Evolutionary conservation across 306 rosid species (phyloP).

Genomic region (Acacia acuminata): DNA sequence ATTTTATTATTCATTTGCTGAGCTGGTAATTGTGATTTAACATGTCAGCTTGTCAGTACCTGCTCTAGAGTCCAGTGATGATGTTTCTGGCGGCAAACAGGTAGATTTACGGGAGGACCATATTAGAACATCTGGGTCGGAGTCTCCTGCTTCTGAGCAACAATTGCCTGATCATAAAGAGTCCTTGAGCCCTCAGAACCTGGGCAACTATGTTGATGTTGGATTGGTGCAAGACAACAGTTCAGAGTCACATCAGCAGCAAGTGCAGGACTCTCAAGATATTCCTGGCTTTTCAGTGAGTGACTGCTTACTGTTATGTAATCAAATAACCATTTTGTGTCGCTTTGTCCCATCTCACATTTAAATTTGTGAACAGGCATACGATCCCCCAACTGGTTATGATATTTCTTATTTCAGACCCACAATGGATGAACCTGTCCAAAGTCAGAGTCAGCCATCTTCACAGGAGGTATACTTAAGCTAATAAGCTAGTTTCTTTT

Average conservation of each 20-base stretch:
- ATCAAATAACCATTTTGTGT: conserved; percentile 4
- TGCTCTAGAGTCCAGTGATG: conserved; percentile 59
- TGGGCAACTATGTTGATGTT: conserved; percentile 68
- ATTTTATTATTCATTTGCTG: conserved; percentile 3
- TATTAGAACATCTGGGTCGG: conserved; percentile 52
- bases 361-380: conserved; percentile 65
- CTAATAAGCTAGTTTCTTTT: neutral
- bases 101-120: conserved; percentile 60
- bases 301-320: neutral
- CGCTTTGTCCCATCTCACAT: conserved; percentile 29
- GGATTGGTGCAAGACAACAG: conserved; percentile 69
- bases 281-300: conserved; percentile 89
- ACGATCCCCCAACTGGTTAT: conserved; percentile 80
- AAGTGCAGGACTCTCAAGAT: conserved; percentile 77
- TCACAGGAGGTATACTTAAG: conserved; percentile 69
- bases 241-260: conserved; percentile 61
- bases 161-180: conserved; percentile 69
- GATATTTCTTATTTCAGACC: conserved; percentile 90
- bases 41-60: conserved; percentile 63
- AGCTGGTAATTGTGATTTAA: conserved; percentile 19
- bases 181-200: conserved; percentile 60
- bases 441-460: conserved; percentile 64
- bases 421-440: conserved; percentile 65
- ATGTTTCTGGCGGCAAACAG: conserved; percentile 60
- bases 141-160: conserved; percentile 70